phyloP scores from a whole-genome alignment of 768 basidiomycete species.

The Tubosaeta sp. region DNA sequence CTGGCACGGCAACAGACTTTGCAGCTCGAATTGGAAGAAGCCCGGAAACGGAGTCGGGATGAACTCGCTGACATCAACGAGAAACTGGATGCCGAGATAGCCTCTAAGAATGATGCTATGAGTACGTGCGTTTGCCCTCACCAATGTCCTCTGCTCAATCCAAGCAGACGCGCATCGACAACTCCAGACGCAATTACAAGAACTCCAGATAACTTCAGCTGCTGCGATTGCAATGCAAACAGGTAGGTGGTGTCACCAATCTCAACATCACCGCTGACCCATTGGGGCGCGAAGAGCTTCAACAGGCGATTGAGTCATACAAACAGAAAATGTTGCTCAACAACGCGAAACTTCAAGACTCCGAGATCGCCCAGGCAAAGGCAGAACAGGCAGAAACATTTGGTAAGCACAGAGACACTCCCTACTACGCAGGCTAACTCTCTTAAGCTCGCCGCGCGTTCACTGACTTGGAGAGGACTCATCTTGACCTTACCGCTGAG shows the following conservation, averaged over 20 bases:
- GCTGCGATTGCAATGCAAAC: constrained; percentile 57
- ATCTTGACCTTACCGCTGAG: constrained; percentile 48
- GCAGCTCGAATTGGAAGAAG: constrained; percentile 62
- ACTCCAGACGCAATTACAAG: constrained; percentile 56
- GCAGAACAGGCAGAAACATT: constrained; percentile 60
- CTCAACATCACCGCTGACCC: background rate
- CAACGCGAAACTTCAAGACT: constrained; percentile 57
- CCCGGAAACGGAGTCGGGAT: constrained; percentile 61
- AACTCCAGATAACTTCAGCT: constrained; percentile 56
- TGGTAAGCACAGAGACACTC: constrained; percentile 36
- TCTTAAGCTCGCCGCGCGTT: constrained; percentile 55
- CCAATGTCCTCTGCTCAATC: background rate
- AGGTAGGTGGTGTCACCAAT: constrained; percentile 34
- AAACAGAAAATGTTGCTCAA: constrained; percentile 59
- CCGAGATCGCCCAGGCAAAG: constrained; percentile 66
- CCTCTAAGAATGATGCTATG: constrained; percentile 54
- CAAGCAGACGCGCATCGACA: constrained; percentile 54
- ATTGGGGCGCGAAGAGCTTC: constrained; percentile 44
- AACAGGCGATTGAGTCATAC: constrained; percentile 60
- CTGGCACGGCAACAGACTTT: constrained; percentile 61
- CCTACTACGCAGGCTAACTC: constrained; percentile 8
- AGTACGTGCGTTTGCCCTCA: constrained; percentile 36
- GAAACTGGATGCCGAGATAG: constrained; percentile 47
- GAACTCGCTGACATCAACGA: constrained; percentile 53
- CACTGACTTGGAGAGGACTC: constrained; percentile 56